Evolutionary conservation across 1,284 basidiomycete genomes (phyloP).

Genomic region (Singerocomus inundabilis): DNA sequence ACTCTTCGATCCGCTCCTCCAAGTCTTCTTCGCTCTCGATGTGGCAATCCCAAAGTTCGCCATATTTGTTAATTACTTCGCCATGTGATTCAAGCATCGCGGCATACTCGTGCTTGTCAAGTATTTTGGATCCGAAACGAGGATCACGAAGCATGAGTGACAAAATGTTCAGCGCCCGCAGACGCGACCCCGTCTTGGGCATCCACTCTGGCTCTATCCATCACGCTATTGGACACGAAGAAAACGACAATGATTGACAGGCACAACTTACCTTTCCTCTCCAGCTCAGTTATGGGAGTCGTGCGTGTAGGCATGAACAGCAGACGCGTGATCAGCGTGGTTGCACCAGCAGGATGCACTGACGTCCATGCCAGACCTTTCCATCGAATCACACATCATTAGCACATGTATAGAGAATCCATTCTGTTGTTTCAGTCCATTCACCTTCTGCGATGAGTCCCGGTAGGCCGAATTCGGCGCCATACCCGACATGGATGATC

Average conservation of each 20-base stretch:
- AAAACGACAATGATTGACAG: background rate
- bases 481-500: constrained; percentile 63
- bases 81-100: constrained; percentile 34
- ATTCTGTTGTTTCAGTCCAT: background rate
- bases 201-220: constrained; percentile 21
- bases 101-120: constrained; percentile 33
- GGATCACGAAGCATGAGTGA: constrained; percentile 40
- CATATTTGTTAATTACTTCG: constrained; percentile 32
- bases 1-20: constrained; percentile 32
- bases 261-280: constrained; percentile 16
- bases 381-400: background rate
- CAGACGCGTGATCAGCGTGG: constrained; percentile 31
- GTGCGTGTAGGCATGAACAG: constrained; percentile 28
- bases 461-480: constrained; percentile 58
- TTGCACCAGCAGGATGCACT: constrained; percentile 37
- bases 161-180: constrained; percentile 40
- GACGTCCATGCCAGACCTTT: constrained; percentile 46
- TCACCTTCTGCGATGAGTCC: constrained; percentile 66
- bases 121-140: constrained; percentile 25
- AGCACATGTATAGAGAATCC: background rate
- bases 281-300: constrained; percentile 30
- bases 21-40: constrained; percentile 29
- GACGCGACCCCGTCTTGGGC: constrained; percentile 23
- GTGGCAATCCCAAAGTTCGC: constrained; percentile 31
- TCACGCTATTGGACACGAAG: constrained; percentile 1